phyloP scores from a whole-genome alignment of 352 stramenopile genomes.

The Phytophthora idaei region DNA sequence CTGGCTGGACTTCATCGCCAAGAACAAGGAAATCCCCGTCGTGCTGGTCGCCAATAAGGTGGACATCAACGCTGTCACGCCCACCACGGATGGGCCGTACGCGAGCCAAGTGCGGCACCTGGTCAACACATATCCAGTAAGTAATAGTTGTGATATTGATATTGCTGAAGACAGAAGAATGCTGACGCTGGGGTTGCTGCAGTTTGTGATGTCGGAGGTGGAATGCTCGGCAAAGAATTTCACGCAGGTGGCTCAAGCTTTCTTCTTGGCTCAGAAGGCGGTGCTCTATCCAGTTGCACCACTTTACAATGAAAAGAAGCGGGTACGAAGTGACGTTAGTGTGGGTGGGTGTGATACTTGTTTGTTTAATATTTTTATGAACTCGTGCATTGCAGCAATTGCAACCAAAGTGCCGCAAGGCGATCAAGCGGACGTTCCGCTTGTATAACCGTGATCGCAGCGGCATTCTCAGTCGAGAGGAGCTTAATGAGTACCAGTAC shows the following conservation, averaged over 20 bases:
- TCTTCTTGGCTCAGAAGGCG: constrained; percentile 89
- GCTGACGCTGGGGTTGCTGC: constrained; percentile 2
- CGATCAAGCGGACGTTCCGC: constrained; percentile 88
- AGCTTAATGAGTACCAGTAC: constrained; percentile 90
- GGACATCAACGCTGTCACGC: constrained; percentile 77
- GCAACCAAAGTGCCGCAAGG: constrained; percentile 80
- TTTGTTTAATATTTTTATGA: neutral
- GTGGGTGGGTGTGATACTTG: neutral
- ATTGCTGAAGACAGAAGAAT: constrained; percentile 1
- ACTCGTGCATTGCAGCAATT: constrained; percentile 51
- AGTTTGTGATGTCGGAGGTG: constrained; percentile 85
- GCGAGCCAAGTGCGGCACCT: constrained; percentile 75
- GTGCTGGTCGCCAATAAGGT: constrained; percentile 91
- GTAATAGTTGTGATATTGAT: constrained; percentile 4
- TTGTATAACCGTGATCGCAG: constrained; percentile 85
- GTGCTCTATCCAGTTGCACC: constrained; percentile 89
- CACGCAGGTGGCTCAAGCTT: constrained; percentile 87
- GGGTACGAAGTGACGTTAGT: constrained; percentile 37
- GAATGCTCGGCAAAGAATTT: constrained; percentile 91
- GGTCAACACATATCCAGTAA: constrained; percentile 74
- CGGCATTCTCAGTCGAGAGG: constrained; percentile 81
- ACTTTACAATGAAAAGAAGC: constrained; percentile 88
- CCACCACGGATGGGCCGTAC: constrained; percentile 62
- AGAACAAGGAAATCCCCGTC: constrained; percentile 88
- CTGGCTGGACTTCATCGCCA: constrained; percentile 87